Evolutionary conservation across 768 basidiomycete species (phyloP), one percentile per base, ranked within the genome.

Genomic region (Lactarius deliciosus): DNA sequence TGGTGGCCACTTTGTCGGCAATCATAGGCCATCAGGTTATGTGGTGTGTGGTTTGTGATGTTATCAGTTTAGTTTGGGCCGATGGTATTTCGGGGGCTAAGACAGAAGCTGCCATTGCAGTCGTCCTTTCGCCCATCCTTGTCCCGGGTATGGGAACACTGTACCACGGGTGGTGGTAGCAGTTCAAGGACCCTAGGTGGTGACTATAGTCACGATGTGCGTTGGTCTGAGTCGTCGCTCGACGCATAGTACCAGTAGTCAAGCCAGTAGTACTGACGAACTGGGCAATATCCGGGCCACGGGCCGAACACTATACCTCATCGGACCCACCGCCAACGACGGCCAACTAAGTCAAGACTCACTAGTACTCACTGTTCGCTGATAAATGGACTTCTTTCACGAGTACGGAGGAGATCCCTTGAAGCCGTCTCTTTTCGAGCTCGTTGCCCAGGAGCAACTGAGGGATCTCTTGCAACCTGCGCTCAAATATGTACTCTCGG

Each of bases 391-490:
- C 74, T 92, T 92, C 80, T 90, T 90, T 78, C 89, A 88, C 71
- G 87, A 90, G 71, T 79, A 86, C 8, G 90, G 90, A 36, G 81
- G 83, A 10, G 89, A 92, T 73, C 83, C 89, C 28, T 77, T 87
- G 57, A 90, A 90, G 69, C 91, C 91, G 2, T 91, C 91, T 13
- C 77, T 97, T 16, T 98, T 96, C 72, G 96, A 98, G 74, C 85
- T 98, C 13, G 81, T 97, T 45, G 94, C 94, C 8, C 92, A 97
- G 76, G 96, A 97, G 71, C 95, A 98, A 75, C 85, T 98, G 22
- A 81, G 91, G 66, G 93, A 96, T 74, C 82, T 97, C 8, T 82
- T 98, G 15, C 96, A 98, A 73, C 96, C 96, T 40, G 94, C 96
- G 16, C 79, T 97, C 74, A 94, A 96, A 79, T 98, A 98, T 79